Percentiles rank a stretch among this genome's conserved stretches.
phyloP scores from a whole-genome alignment of 2,329 filamentous ascomycete species.

The Lachnellula hyalina region DNA sequence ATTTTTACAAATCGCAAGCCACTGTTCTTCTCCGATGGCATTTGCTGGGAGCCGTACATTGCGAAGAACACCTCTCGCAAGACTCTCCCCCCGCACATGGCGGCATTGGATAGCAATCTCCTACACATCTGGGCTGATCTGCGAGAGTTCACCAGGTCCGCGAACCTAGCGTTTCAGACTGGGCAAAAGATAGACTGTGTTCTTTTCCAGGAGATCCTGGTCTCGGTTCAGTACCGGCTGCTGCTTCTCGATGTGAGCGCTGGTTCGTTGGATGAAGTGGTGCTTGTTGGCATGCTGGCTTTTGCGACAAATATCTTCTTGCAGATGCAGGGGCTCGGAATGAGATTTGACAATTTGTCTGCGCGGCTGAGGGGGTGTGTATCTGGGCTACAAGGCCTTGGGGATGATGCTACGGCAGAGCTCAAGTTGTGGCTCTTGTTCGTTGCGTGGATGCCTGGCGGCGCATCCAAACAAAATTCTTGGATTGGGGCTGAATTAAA shows the following conservation, averaged over 20 bases:
- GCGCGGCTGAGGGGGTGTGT: neutral
- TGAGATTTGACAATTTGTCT: neutral
- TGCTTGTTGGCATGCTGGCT: constrained; percentile 36
- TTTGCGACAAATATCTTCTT: constrained; percentile 36
- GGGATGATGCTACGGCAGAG: neutral
- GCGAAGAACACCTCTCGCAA: neutral
- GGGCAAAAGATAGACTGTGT: constrained; percentile 20
- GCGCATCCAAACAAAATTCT: neutral
- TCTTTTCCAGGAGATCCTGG: constrained; percentile 32
- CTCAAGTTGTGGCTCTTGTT: constrained; percentile 5
- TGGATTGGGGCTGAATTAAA: neutral
- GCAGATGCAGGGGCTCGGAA: constrained; percentile 13
- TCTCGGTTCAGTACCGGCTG: constrained; percentile 37
- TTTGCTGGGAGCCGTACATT: constrained; percentile 5
- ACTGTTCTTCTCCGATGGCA: neutral
- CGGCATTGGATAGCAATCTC: constrained; percentile 8
- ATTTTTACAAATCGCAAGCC: neutral
- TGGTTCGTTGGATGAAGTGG: constrained; percentile 29
- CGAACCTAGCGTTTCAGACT: constrained; percentile 25
- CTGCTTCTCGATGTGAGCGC: constrained; percentile 28
- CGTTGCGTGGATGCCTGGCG: neutral
- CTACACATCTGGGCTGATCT: constrained; percentile 23
- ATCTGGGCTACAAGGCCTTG: neutral
- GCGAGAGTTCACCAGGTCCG: constrained; percentile 23
- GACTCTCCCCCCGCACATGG: neutral